A percentile compares a stretch with the other conserved stretches of the same genome.
Conservation (phyloP, 768 basidiomycete species). For the Mycena vulgaris region DNA sequence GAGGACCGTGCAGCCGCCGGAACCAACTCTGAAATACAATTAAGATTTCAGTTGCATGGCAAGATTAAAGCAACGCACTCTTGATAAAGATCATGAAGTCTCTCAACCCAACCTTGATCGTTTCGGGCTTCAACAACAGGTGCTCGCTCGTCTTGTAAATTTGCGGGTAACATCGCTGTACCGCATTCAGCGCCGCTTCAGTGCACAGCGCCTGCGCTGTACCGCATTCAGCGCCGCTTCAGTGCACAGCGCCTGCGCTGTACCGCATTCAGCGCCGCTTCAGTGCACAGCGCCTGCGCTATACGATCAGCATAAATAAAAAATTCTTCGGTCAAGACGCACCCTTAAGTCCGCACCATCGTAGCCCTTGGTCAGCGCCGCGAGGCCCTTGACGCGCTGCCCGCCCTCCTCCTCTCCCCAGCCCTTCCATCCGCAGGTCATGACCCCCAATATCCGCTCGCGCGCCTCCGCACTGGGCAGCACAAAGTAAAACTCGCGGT, state of each 20-base stretch:
- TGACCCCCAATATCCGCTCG: conserved; percentile 90
- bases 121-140: conserved; percentile 86
- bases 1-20: conserved; percentile 96
- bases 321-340: conserved; percentile 48
- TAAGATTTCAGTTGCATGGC: conserved; percentile 16
- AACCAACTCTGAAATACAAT: conserved; percentile 78
- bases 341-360: conserved; percentile 97
- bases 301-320: conserved; percentile 18
- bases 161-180: conserved; percentile 96
- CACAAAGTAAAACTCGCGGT: conserved; percentile 98
- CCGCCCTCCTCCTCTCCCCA: conserved; percentile 74
- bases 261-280: conserved; percentile 96
- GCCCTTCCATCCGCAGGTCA: conserved; percentile 92
- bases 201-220: no score
- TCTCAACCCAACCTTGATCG: conserved; percentile 85
- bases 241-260: no score
- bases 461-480: conserved; percentile 89
- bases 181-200: no score
- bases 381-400: conserved; percentile 79
- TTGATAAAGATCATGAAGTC: conserved; percentile 99
- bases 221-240: no score
- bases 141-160: conserved; percentile 95
- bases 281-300: conserved; percentile 92
- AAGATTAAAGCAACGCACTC: conserved; percentile 68
- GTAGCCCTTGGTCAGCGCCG: conserved; percentile 95